Evolutionary conservation across 2,329 filamentous ascomycete genomes (phyloP).

Genomic region (Aspergillus chevalieri): DNA sequence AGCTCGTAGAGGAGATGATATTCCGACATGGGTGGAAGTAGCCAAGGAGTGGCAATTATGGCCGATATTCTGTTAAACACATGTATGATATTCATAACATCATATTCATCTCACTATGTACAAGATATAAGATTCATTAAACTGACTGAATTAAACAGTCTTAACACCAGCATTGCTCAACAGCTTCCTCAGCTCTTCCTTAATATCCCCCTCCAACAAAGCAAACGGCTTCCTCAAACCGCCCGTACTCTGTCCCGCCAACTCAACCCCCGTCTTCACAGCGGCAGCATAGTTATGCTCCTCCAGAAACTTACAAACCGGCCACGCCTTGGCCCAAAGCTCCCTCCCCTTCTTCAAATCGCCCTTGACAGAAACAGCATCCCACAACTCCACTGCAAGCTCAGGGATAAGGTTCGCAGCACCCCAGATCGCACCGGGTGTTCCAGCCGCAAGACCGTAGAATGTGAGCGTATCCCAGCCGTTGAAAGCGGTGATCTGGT

Average conservation of each 20-base stretch:
- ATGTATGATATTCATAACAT: neutral
- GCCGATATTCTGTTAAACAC: constrained; percentile 23
- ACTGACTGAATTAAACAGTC: constrained; percentile 11
- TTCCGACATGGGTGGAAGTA: constrained; percentile 26
- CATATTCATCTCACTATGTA: neutral
- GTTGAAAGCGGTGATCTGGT: constrained; percentile 46
- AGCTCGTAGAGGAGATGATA: constrained; percentile 13
- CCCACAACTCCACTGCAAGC: constrained; percentile 43
- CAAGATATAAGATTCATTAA: neutral
- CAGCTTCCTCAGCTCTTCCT: constrained; percentile 31
- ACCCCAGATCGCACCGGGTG: constrained; percentile 48
- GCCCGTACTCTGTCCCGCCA: constrained; percentile 42
- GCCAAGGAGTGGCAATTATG: constrained; percentile 18
- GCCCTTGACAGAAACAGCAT: constrained; percentile 39
- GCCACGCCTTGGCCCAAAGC: constrained; percentile 46
- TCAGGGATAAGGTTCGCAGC: constrained; percentile 48
- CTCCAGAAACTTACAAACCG: constrained; percentile 48
- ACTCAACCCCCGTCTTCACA: constrained; percentile 47
- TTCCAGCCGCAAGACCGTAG: constrained; percentile 47
- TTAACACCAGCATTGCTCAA: constrained; percentile 37
- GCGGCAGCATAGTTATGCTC: constrained; percentile 43
- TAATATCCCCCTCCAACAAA: constrained; percentile 28
- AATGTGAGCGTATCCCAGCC: constrained; percentile 52
- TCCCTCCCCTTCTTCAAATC: constrained; percentile 41
- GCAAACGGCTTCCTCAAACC: constrained; percentile 47